Base-by-base conservation (phyloP, 371 early-diverging fungal genomes). In the Circinella minor region DNA sequence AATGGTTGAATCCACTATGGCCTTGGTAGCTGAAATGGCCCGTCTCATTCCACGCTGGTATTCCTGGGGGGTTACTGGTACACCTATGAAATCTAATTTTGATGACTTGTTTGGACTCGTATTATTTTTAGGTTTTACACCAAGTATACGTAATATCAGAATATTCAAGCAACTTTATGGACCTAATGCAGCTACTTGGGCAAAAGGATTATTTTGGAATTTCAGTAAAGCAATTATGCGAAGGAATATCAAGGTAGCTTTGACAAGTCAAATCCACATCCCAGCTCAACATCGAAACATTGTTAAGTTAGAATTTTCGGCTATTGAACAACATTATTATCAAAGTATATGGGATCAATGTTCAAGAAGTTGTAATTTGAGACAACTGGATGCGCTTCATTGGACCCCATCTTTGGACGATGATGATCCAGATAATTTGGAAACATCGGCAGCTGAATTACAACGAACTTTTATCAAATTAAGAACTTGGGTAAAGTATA, bases 51-150 rank as follows among this genome's bases (percentile, higher is more conserved):
- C 91, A 3, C 77, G 89, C 4, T 78, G 82, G 62, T 78, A 88
- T 71, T 74, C 89, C 0, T 92, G 92, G 92, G 88, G 86, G 15
- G 86, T 92, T n/a, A 89, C 90, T 5, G 92, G 92, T 0, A 92
- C 93, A 18, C 93, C 93, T 0, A 79, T 89, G 43, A 59, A 63
- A 61, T 66, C 76, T 8, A 79, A 80, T 15, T 73, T 78, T 8
- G 71, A 73, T 8, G 91, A 92, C 63, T 71, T 92, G 14, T 71
- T 81, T 55, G 87, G 89, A 0, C 77, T 87, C 9, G 77, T 80
- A 27, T 61, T 63, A 0, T 91, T 90, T 61, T 70, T 92, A 5
- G 70, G 71, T 0, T 55, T 84, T 15, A 74, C 76, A 17, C 81
- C 78, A 2, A 69, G 63, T 65, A 48, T 83, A 66, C 54, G 69